Evolutionary conservation across 352 stramenopile species (phyloP).

Genomic region (Pythium diclinum): DNA sequence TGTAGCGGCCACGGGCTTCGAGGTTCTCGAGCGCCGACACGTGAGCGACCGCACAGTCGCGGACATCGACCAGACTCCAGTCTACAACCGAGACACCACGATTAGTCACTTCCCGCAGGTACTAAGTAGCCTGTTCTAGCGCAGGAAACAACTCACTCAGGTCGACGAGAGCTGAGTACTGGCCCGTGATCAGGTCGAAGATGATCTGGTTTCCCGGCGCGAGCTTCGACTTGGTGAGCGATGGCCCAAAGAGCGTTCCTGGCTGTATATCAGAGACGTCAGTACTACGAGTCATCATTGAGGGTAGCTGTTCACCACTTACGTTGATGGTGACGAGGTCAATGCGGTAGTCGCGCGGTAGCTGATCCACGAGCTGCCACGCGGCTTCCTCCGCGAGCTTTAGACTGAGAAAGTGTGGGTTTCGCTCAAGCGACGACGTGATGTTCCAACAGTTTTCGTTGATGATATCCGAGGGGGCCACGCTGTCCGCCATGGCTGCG

Average conservation of each 20-base stretch:
- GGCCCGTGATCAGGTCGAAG: slow-evolving; percentile 81
- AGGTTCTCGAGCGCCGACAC: slow-evolving; percentile 82
- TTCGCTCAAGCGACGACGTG: slow-evolving; percentile 75
- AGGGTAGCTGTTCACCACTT: slow-evolving; percentile 17
- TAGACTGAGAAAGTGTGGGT: slow-evolving; percentile 86
- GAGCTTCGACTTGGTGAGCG: slow-evolving; percentile 82
- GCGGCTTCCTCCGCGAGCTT: slow-evolving; percentile 86
- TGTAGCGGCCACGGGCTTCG: slow-evolving; percentile 80
- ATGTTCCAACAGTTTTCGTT: slow-evolving; percentile 87
- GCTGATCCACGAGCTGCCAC: slow-evolving; percentile 86
- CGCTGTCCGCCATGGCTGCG: slow-evolving; percentile 80
- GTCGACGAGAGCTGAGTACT: slow-evolving; percentile 86
- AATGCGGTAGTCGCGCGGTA: slow-evolving; percentile 75
- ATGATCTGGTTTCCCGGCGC: slow-evolving; percentile 84
- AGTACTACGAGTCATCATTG: slow-evolving; percentile 1
- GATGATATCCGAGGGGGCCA: slow-evolving; percentile 72
- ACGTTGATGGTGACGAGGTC: slow-evolving; percentile 88
- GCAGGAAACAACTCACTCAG: slow-evolving; percentile 43
- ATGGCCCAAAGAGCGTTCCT: slow-evolving; percentile 77
- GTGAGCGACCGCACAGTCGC: slow-evolving; percentile 78
- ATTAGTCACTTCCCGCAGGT: slow-evolving; percentile 1
- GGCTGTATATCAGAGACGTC: slow-evolving; percentile 32
- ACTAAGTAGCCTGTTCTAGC: background rate
- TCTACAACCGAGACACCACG: slow-evolving; percentile 33
- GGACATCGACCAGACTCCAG: slow-evolving; percentile 85